Evolutionary conservation across 345 rosid genomes (phyloP).

Genomic region (Rhodamnia rubescens): DNA sequence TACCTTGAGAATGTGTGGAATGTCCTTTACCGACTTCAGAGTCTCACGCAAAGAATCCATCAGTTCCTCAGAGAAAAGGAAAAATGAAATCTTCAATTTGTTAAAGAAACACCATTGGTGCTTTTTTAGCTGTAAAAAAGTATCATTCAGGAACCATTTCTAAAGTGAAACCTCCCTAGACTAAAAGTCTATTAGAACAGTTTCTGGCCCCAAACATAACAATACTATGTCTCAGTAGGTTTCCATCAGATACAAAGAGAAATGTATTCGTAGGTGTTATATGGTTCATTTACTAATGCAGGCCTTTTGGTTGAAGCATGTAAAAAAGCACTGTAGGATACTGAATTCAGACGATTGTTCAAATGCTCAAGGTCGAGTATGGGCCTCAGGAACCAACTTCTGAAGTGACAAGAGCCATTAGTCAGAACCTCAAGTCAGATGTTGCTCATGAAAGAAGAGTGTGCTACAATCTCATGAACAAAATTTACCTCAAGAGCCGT

Average conservation of each 20-base stretch:
- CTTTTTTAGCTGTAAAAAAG: not conserved
- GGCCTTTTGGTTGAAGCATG: not conserved
- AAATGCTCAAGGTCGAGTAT: constrained; percentile 61
- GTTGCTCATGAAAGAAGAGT: not conserved
- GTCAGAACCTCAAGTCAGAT: constrained; percentile 2
- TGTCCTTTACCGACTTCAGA: constrained; percentile 82
- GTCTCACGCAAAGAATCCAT: constrained; percentile 71
- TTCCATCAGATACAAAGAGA: not conserved
- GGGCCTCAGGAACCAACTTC: constrained; percentile 98
- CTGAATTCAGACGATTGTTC: constrained; percentile 75
- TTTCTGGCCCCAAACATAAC: not conserved
- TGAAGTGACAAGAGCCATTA: constrained; percentile 20
- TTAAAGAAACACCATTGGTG: constrained; percentile 20
- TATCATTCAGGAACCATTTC: not conserved
- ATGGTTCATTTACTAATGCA: not conserved
- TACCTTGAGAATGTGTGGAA: constrained; percentile 73
- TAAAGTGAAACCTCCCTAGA: not conserved
- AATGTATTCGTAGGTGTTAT: not conserved
- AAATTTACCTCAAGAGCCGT: constrained; percentile 69
- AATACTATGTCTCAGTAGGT: not conserved
- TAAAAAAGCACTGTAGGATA: constrained; percentile 46
- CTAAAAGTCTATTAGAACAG: not conserved
- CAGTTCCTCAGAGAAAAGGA: constrained; percentile 70
- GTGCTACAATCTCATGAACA: not conserved
- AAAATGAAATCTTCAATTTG: constrained; percentile 68